Conservation (phyloP, 768 basidiomycete genomes). For the Mycena vitilis region DNA sequence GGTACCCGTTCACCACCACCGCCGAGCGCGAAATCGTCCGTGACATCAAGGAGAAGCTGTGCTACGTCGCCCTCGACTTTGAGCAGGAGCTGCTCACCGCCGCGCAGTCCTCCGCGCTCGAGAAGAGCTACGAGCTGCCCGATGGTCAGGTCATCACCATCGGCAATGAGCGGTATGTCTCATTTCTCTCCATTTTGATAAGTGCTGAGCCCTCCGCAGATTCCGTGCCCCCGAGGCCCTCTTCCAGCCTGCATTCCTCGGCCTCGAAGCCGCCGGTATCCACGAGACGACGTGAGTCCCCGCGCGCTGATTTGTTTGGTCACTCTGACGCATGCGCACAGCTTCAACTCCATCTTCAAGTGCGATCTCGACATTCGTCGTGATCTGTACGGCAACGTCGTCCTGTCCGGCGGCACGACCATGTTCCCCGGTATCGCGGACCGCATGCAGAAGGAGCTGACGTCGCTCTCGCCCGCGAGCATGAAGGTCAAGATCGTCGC, state of each 20-base stretch:
- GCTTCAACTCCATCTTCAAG: slow-evolving; percentile 86
- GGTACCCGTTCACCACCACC: slow-evolving; percentile 94
- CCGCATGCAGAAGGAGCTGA: slow-evolving; percentile 95
- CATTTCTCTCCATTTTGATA: slow-evolving; percentile 56
- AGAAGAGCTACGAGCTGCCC: slow-evolving; percentile 92
- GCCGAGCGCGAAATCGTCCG: slow-evolving; percentile 95
- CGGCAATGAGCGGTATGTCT: slow-evolving; percentile 89
- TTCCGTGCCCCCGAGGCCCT: slow-evolving; percentile 95
- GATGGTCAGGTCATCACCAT: slow-evolving; percentile 97
- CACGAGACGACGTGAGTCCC: slow-evolving; percentile 83
- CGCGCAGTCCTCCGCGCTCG: slow-evolving; percentile 87
- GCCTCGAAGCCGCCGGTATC: slow-evolving; percentile 91
- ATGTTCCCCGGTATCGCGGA: slow-evolving; percentile 98
- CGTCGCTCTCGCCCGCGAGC: slow-evolving; percentile 83
- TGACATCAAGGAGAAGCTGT: slow-evolving; percentile 98
- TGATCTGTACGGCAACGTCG: slow-evolving; percentile 84
- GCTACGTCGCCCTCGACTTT: slow-evolving; percentile 95
- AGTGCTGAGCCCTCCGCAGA: slow-evolving; percentile 53
- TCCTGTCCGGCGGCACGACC: slow-evolving; percentile 90
- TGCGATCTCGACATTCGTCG: slow-evolving; percentile 90
- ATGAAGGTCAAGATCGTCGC: slow-evolving; percentile 98
- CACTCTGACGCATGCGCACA: slow-evolving; percentile 50
- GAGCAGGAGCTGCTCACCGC: slow-evolving; percentile 94
- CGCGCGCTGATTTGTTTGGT: not conserved
- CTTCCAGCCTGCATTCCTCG: slow-evolving; percentile 93